Evolutionary conservation across 768 basidiomycete genomes (phyloP).

Genomic region (Macrocybe gigantea): DNA sequence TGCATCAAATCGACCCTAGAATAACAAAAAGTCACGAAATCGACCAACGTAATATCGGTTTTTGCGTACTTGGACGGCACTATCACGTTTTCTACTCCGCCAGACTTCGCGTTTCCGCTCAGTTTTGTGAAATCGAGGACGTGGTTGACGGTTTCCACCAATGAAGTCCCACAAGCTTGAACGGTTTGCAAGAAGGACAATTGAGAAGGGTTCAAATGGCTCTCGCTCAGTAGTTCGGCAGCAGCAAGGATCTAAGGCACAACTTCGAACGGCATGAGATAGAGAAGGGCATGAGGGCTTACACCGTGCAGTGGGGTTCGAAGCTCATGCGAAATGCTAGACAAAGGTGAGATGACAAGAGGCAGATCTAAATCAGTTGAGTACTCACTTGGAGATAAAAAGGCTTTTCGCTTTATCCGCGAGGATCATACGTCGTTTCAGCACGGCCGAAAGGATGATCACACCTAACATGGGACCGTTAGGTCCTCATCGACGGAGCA

Average conservation of each 20-base stretch:
- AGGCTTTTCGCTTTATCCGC: slow-evolving; percentile 92
- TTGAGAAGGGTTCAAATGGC: slow-evolving; percentile 75
- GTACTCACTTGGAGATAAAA: slow-evolving; percentile 81
- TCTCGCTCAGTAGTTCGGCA: slow-evolving; percentile 86
- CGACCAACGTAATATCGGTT: slow-evolving; percentile 31
- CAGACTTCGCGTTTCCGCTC: slow-evolving; percentile 77
- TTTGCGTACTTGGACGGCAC: slow-evolving; percentile 36
- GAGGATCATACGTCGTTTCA: slow-evolving; percentile 88
- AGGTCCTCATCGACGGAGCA: neutral
- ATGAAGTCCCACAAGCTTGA: slow-evolving; percentile 90
- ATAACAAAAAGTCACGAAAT: slow-evolving; percentile 1
- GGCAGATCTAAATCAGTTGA: neutral
- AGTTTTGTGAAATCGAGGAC: slow-evolving; percentile 95
- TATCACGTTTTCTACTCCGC: slow-evolving; percentile 74
- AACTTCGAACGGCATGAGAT: slow-evolving; percentile 1
- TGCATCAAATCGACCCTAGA: slow-evolving; percentile 68
- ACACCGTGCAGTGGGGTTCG: slow-evolving; percentile 91
- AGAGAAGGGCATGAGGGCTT: slow-evolving; percentile 13
- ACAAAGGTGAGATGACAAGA: neutral
- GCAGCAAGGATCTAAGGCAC: slow-evolving; percentile 72
- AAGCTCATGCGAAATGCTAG: slow-evolving; percentile 84
- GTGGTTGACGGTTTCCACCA: slow-evolving; percentile 96
- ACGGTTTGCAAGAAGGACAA: slow-evolving; percentile 87
- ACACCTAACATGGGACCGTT: slow-evolving; percentile 44
- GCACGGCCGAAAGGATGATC: slow-evolving; percentile 87